Evolutionary conservation across 2,329 filamentous ascomycete species (phyloP).

Genomic region (Xylaria sp.): DNA sequence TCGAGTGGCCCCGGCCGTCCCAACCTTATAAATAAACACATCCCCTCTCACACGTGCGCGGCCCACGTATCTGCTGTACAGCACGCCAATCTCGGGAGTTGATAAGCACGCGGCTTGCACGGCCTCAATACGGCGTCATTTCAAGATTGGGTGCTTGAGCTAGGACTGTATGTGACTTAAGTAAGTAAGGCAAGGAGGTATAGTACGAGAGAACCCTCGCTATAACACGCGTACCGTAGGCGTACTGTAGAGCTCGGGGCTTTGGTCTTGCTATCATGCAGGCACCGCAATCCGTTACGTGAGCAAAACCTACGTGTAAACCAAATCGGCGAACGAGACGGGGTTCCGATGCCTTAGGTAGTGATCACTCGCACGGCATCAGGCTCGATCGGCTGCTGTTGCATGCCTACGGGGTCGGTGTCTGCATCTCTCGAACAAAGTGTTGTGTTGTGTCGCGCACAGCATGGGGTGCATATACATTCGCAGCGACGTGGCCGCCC

Average conservation of each 20-base stretch:
- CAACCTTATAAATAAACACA: background rate
- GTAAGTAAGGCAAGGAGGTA: background rate
- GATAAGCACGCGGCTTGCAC: background rate
- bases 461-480: background rate
- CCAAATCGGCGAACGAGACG: background rate
- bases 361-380: background rate
- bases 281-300: background rate
- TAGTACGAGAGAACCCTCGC: constrained; percentile 1
- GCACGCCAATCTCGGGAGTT: background rate
- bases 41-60: background rate
- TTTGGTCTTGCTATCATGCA: background rate
- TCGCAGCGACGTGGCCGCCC: constrained; percentile 15
- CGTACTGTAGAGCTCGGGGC: constrained; percentile 8
- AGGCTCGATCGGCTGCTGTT: background rate
- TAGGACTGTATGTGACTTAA: background rate
- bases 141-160: background rate
- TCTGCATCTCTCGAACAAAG: background rate
- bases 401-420: constrained; percentile 4
- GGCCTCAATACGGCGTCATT: constrained; percentile 3
- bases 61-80: background rate
- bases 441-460: background rate
- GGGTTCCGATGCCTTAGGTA: background rate
- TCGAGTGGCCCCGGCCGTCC: background rate
- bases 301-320: background rate
- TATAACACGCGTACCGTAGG: background rate